Evolutionary conservation across 768 basidiomycete species (phyloP), one percentile per base, ranked within the genome.

Genomic region (Galerina sulciceps): DNA sequence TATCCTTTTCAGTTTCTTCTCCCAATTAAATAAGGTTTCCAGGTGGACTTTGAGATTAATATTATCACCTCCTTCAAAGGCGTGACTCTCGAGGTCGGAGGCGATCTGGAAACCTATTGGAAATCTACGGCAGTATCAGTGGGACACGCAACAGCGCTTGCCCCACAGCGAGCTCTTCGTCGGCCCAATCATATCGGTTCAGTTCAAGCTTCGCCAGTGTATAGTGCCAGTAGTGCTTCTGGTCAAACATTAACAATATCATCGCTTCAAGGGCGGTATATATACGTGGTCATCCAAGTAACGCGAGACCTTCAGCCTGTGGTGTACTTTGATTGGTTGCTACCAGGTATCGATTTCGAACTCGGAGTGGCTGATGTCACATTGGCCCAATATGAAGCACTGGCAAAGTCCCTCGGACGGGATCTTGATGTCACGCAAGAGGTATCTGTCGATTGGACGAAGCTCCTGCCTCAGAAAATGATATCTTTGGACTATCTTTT

Each of bases 41-140:
- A 95, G 93, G 89, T 98, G 20, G 85, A 89, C 49, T 96, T 98
- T 72, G 94, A 94, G 67, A 81, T 93, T 34, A 91, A 86, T 65
- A 84, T 95, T 57, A 86, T 96, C 60, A 89, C 87, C 9, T 91
- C 94, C 1, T 99, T 99, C 75, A 86, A 89, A 57, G 94, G 93
- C 2, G 93, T 94, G 48, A 94, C 94, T 57, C 81, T 99, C 11
- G 93, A 96, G 75, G 90, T 98, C 54, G 96, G 95, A 20, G 96
- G 97, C 22, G 88, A 92, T 51, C 85, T 99, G 26, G 96, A 99
- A 76, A 99, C 96, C 0, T 99, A 99, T 72, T 99, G 97, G 97
- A 99, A 98, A 76, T 96, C 95, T 2, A 86, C 89, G 17, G 79
- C 78, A 31, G 75, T 76, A 44, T 72, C 81, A 15, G 79, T 83